Evolutionary conservation across 164 flowering plant species (phyloP), one percentile per base, ranked within the genome.

Genomic region (Santalum album): DNA sequence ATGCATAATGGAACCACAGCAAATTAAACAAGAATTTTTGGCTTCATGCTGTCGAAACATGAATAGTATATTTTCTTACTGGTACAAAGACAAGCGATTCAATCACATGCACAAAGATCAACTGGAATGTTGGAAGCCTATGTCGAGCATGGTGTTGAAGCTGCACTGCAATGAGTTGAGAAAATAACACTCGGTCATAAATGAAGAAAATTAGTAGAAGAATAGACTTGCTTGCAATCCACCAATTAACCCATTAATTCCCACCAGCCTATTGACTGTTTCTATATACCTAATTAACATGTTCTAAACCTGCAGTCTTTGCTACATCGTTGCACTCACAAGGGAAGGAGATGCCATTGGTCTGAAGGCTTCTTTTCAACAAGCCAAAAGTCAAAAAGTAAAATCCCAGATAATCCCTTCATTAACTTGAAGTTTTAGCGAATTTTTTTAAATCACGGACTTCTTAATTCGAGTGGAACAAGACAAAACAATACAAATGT

Each of bases 21-120:
- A n/a, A n/a, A n/a, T n/a, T n/a, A n/a, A n/a, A n/a, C n/a, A n/a
- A n/a, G 34, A 29, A 29, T 29, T 29, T 29, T 29, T 29, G 34
- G 34, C 34, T 29, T 29, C 6, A 29, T 29, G 4, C 34, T 29
- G 9, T 9, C 9, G 34, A 29, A n/a, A n/a, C 9, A 3, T 29
- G 4, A 29, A 29, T 9, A 29, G 34, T 29, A 4, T 3, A 38
- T 38, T 9, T 9, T 51, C 83, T 65, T 71, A 94, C 99, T 53
- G 99, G 97, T 11, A 94, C 99, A 77, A 94, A 94, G 64, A 94
- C 99, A 58, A 94, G 92, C 12, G 99, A 94, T 65, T 94, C 99
- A 62, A 90, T 83, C 11, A 94, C 99, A 75, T 94, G 99, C 44
- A 90, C 90, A 75, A 94, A 94, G 50, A 90, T 87, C 76, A 94